Base-by-base conservation (phyloP, 352 stramenopile species). In the Pythium insidiosum region DNA sequence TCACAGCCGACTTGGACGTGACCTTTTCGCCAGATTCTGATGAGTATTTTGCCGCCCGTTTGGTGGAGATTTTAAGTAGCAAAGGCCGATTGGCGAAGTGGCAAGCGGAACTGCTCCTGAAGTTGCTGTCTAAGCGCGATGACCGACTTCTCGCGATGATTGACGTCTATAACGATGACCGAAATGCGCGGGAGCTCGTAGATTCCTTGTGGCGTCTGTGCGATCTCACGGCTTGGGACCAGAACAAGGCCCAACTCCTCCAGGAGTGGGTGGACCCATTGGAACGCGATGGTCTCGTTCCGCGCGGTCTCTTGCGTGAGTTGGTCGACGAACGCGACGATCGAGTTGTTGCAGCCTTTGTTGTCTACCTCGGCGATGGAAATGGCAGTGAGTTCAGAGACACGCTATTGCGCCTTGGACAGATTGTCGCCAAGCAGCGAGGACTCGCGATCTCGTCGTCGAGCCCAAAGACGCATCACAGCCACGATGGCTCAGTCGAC, bases 381-480 rank as follows among this genome's bases (percentile, higher is more conserved):
- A 75, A 87, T 37, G 63, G 56, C 20, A 67, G 72, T 6, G 74
- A 88, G 37, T 87, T 90, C 38, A 51, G 61, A 5, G 74, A 87
- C 35, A 79, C 73, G 13, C 53, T 90, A 2, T 28, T 45, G 15
- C 78, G 68, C 1, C 66, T 88, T 29, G 63, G 66, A 4, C 46
- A 54, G 11, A 40, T 88, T 1, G 61, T 68, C 43, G 47, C 39
- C 39, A 39, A 43, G 40, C 38, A 16, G 50, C 46, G 20, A 57
- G 58, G 21, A 21, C 12, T 26, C 48, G n/a, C n/a, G n/a, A n/a
- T 20, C 21, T 22, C 12, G 21, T 12, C 12, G 5, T 1, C 28
- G 9, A 33, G 9, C 28, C 15, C 28, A 33, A 33, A 33, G 28
- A 33, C 28, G n/a, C n/a, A n/a, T n/a, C n/a, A n/a, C 28, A 33